Evolutionary conservation across 441 rosid species (phyloP).

Genomic region (Manihot esculenta): DNA sequence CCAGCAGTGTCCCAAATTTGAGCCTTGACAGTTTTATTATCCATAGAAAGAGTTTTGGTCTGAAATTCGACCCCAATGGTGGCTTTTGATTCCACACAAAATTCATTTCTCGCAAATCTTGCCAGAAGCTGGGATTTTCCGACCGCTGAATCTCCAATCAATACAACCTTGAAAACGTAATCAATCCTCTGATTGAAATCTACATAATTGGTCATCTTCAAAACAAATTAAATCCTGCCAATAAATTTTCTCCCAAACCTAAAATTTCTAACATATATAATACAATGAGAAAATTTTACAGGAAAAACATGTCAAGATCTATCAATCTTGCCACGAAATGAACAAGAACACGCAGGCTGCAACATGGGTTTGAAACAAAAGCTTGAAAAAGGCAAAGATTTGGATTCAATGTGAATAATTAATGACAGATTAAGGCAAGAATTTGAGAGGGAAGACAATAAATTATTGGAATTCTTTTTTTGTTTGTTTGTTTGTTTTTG

Average conservation of each 20-base stretch:
- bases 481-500: background rate
- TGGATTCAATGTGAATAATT: background rate
- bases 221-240: constrained; percentile 16
- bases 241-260: constrained; percentile 13
- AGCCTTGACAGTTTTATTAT: constrained; percentile 50
- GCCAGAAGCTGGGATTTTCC: constrained; percentile 55
- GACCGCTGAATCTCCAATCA: constrained; percentile 59
- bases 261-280: constrained; percentile 20
- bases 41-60: constrained; percentile 46
- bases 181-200: constrained; percentile 78
- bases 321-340: constrained; percentile 1
- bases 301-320: background rate
- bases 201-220: constrained; percentile 64
- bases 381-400: background rate
- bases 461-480: background rate
- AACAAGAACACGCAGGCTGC: background rate
- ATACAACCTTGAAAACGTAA: constrained; percentile 64
- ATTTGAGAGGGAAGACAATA: background rate
- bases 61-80: constrained; percentile 62
- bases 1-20: constrained; percentile 71
- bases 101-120: constrained; percentile 50
- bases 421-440: constrained; percentile 19
- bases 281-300: background rate
- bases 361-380: background rate
- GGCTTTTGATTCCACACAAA: constrained; percentile 49